phyloP scores from a whole-genome alignment of 495 filamentous ascomycete genomes.

The Tuber umbilicatum region DNA sequence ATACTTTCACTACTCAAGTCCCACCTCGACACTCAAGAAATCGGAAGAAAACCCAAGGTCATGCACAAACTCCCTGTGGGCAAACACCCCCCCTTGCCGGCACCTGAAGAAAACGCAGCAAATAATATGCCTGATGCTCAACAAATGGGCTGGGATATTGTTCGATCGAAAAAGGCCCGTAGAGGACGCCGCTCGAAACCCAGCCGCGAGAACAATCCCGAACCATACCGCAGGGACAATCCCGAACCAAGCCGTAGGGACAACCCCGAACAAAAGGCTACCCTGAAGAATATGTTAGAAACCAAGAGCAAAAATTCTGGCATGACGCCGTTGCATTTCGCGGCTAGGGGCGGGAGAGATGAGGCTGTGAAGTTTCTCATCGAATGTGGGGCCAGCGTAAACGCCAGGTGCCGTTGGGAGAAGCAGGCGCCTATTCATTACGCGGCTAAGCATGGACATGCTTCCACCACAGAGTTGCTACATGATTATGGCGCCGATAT shows the following conservation, averaged over 20 bases:
- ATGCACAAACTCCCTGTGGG: neutral
- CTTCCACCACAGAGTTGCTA: neutral
- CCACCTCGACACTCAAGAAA: neutral
- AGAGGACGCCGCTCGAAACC: neutral
- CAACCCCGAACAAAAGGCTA: neutral
- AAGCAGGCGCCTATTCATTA: neutral
- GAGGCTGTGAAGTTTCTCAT: neutral
- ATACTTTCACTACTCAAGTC: neutral
- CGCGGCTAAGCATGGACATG: neutral
- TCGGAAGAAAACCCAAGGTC: neutral
- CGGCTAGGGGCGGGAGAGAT: neutral
- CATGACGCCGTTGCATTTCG: neutral
- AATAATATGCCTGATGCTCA: neutral
- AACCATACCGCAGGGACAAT: too few relatives aligned
- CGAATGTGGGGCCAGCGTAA: neutral
- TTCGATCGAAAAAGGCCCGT: neutral
- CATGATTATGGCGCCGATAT: neutral
- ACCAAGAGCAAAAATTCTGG: neutral
- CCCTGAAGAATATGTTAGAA: neutral
- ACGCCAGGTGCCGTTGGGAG: neutral
- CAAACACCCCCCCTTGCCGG: neutral
- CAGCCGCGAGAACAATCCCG: neutral
- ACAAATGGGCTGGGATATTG: neutral
- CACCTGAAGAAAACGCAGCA: neutral
- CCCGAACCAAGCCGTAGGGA: too few relatives aligned